Conservation (phyloP, 768 basidiomycete species). For the Tricholoma bakamatsutake region DNA sequence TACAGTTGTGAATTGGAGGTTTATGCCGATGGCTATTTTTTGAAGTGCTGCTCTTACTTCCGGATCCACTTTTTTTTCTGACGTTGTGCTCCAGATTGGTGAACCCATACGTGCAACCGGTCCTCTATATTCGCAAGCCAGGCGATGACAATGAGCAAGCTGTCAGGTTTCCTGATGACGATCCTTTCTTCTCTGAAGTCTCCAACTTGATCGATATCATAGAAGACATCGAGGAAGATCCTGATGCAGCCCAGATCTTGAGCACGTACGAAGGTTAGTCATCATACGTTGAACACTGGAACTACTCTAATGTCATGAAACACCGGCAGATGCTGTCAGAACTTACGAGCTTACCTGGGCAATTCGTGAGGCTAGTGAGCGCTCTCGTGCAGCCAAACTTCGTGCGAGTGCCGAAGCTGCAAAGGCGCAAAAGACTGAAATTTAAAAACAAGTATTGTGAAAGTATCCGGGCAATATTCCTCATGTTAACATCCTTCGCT, state of each 20-base stretch:
- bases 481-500: no score
- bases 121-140: constrained; percentile 80
- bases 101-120: constrained; percentile 91
- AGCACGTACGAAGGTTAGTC: constrained; percentile 74
- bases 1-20: constrained; percentile 96
- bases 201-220: constrained; percentile 87
- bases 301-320: neutral
- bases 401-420: constrained; percentile 27
- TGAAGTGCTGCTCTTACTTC: constrained; percentile 48
- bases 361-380: constrained; percentile 76
- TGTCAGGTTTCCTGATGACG: constrained; percentile 71
- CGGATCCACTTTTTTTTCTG: neutral
- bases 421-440: constrained; percentile 10
- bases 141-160: constrained; percentile 74
- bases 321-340: constrained; percentile 63
- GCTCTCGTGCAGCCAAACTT: constrained; percentile 44
- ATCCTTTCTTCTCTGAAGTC: constrained; percentile 91
- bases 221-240: constrained; percentile 85
- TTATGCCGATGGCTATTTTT: constrained; percentile 86
- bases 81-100: constrained; percentile 47
- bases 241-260: constrained; percentile 74
- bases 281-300: neutral
- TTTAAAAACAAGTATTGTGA: no score
- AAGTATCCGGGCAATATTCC: no score
- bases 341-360: constrained; percentile 95